Evolutionary conservation across 805 yeast genomes (phyloP).

Genomic region (Monosporozyma unispora): DNA sequence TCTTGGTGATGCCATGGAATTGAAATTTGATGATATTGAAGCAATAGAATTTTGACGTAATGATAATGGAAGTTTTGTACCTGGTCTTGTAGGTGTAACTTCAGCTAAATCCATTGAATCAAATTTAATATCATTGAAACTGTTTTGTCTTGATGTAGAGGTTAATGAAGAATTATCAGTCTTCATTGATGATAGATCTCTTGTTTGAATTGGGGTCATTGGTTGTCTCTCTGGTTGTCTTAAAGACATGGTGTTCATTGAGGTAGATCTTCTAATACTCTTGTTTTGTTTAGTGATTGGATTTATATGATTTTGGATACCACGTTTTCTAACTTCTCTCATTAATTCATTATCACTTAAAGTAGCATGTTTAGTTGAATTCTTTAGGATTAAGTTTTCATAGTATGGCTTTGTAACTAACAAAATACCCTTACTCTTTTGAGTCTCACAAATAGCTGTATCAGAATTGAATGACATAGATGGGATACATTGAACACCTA

Average conservation of each 20-base stretch:
- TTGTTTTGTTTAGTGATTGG: neutral
- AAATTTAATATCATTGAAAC: neutral
- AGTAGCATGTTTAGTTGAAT: constrained; percentile 1
- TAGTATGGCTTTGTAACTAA: constrained; percentile 2
- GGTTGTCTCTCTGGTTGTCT: neutral
- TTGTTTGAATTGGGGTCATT: neutral
- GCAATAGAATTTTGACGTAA: neutral
- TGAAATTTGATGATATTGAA: neutral
- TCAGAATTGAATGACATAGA: neutral
- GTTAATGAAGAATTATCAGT: neutral
- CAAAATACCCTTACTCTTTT: neutral
- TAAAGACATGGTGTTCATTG: neutral
- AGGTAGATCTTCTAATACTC: neutral
- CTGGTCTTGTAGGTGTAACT: constrained; percentile 1
- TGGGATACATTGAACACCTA: constrained; percentile 4
- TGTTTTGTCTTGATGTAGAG: neutral
- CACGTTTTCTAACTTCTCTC: constrained; percentile 3
- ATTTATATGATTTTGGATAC: neutral
- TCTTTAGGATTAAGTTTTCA: neutral
- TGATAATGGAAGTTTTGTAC: neutral
- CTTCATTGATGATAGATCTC: neutral
- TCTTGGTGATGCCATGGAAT: neutral
- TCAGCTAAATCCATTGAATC: neutral
- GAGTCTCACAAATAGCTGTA: neutral
- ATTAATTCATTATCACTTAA: constrained; percentile 2